Percentiles rank a stretch among this genome's conserved stretches.
Evolutionary conservation across 768 basidiomycete species (phyloP).

Genomic region (Russula brevipes): DNA sequence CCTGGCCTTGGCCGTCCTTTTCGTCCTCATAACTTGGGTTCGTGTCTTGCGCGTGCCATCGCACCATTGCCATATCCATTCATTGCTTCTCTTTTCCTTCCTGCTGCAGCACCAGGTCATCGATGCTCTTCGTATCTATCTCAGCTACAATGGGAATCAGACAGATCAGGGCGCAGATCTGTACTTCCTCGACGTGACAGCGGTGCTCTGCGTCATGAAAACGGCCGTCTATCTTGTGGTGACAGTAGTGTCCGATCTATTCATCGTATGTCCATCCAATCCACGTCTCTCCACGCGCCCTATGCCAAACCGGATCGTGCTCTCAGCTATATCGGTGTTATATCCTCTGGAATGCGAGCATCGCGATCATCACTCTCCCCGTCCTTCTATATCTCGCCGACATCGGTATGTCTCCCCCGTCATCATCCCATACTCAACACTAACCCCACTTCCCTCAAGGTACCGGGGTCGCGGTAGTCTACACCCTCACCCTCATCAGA

Average conservation of each 20-base stretch:
- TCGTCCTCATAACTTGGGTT: constrained; percentile 20
- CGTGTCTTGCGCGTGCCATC: neutral
- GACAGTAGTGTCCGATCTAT: too few relatives aligned
- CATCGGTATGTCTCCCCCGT: too few relatives aligned
- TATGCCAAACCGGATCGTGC: neutral
- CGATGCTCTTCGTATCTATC: constrained; percentile 10
- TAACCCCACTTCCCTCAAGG: too few relatives aligned
- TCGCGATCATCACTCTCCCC: neutral
- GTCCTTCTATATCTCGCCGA: too few relatives aligned
- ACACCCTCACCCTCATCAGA: constrained; percentile 4
- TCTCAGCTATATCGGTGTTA: constrained; percentile 21
- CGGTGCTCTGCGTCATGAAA: neutral
- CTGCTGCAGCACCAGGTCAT: constrained; percentile 8
- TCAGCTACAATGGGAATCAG: neutral
- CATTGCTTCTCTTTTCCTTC: neutral
- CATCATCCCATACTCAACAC: too few relatives aligned
- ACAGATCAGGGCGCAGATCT: neutral
- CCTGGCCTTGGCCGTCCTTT: constrained; percentile 9
- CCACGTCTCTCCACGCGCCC: neutral
- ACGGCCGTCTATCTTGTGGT: too few relatives aligned
- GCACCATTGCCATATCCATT: neutral
- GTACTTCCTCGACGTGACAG: neutral
- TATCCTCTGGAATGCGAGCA: constrained; percentile 18
- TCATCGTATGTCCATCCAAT: too few relatives aligned
- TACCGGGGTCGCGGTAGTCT: constrained; percentile 6